phyloP scores from a whole-genome alignment of 192 early-diverging fungal species.

The Coemansia sp. region DNA sequence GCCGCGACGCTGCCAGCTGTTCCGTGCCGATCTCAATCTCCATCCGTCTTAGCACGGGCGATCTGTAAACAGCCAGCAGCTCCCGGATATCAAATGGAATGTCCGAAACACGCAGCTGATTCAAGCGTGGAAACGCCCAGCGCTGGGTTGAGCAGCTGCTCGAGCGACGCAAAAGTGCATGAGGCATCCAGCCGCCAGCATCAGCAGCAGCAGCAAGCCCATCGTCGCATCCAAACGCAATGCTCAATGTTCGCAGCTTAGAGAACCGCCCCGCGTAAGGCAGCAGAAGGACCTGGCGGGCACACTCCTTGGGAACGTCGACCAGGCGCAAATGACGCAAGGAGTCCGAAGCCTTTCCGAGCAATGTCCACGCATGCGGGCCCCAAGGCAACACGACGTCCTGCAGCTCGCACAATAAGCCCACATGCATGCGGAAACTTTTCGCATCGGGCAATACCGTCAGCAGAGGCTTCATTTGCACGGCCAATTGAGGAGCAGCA shows the following conservation, averaged over 20 bases:
- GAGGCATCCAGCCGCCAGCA: not conserved
- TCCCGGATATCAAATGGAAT: slow-evolving; percentile 10
- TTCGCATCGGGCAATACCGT: no score
- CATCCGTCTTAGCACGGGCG: not conserved
- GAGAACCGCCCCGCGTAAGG: not conserved
- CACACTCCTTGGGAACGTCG: slow-evolving; percentile 1
- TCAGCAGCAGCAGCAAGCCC: not conserved
- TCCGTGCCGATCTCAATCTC: slow-evolving; percentile 6
- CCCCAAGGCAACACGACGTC: not conserved
- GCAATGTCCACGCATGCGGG: not conserved
- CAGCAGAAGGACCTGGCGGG: slow-evolving; percentile 11
- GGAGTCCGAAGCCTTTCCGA: not conserved
- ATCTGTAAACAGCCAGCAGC: not conserved
- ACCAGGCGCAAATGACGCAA: slow-evolving; percentile 5
- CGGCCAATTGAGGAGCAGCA: no score
- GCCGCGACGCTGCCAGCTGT: not conserved
- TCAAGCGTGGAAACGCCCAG: slow-evolving; percentile 9
- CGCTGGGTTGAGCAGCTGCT: not conserved
- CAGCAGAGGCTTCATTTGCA: no score
- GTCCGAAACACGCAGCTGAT: not conserved
- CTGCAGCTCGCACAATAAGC: not conserved
- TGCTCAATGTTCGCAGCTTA: not conserved
- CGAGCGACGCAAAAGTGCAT: not conserved
- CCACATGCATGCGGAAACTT: not conserved
- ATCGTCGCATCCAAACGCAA: slow-evolving; percentile 2